Percentiles rank a stretch among this genome's conserved stretches.
These are phyloP conservation scores for Neonectria ditissima DNA, from an alignment of 2,329 filamentous ascomycete genomes.

Conservation along the genomic window DNA sequence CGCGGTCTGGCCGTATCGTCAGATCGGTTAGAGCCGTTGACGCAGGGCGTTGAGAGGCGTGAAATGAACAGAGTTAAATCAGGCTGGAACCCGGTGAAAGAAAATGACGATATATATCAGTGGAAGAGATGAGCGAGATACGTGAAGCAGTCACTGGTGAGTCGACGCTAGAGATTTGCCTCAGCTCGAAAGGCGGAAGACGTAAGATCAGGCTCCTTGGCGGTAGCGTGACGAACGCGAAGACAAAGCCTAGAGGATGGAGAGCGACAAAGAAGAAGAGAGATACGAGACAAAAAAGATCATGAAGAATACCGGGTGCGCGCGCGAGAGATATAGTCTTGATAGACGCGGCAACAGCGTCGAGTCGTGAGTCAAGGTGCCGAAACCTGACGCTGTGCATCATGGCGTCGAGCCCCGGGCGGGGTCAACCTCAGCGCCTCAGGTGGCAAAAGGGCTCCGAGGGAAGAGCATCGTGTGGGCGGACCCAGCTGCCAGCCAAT, in stretches of 20 bases:
- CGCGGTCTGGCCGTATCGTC: slow-evolving; percentile 1
- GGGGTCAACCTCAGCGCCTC: slow-evolving; percentile 15
- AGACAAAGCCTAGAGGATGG: neutral
- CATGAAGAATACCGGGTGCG: neutral
- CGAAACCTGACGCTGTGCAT: neutral
- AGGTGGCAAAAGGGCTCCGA: slow-evolving; percentile 17
- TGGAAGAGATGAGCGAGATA: neutral
- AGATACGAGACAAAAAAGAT: neutral
- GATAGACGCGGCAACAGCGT: neutral
- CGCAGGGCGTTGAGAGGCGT: neutral
- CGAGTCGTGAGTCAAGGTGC: slow-evolving; percentile 17
- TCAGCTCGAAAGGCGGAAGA: neutral
- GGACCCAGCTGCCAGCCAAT: slow-evolving; percentile 18
- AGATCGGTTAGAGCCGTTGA: slow-evolving; percentile 1
- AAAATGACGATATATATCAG: neutral
- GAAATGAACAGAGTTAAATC: neutral
- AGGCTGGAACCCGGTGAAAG: neutral
- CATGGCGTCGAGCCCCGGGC: slow-evolving; percentile 6
- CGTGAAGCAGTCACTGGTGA: neutral
- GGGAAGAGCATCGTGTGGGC: neutral
- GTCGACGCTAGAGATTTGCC: neutral
- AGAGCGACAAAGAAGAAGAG: neutral
- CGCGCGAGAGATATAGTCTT: neutral
- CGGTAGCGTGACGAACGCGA: neutral
- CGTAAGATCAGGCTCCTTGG: neutral